phyloP scores from a whole-genome alignment of 1,284 basidiomycete genomes.

The Volvariella surrecta region DNA sequence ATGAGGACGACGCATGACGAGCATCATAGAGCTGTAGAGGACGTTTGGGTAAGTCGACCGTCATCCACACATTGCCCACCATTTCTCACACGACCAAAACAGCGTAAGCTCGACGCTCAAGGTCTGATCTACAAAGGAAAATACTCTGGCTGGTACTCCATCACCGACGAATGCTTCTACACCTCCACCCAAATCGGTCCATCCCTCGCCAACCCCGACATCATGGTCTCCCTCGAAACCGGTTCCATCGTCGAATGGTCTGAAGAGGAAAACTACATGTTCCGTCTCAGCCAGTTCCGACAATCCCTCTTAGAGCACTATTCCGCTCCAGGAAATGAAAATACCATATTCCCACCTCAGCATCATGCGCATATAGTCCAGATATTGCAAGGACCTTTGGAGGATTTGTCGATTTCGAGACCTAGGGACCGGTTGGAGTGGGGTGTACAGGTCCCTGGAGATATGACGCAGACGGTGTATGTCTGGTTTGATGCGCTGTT shows the following conservation, averaged over 20 bases:
- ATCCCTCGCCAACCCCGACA: constrained; percentile 14
- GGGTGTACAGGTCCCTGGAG: constrained; percentile 84
- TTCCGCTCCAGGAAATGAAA: constrained; percentile 18
- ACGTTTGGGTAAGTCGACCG: constrained; percentile 66
- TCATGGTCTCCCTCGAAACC: constrained; percentile 62
- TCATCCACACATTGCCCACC: constrained; percentile 62
- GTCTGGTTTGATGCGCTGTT: constrained; percentile 93
- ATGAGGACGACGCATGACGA: constrained; percentile 70
- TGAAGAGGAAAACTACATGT: constrained; percentile 83
- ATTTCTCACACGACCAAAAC: constrained; percentile 44
- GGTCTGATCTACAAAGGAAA: constrained; percentile 81
- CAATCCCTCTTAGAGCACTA: constrained; percentile 59
- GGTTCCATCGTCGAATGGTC: constrained; percentile 76
- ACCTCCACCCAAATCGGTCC: constrained; percentile 58
- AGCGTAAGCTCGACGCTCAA: constrained; percentile 45
- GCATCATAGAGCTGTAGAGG: constrained; percentile 66
- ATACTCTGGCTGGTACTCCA: constrained; percentile 89
- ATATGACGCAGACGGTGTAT: constrained; percentile 81
- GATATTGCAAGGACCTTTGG: constrained; percentile 29
- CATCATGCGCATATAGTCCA: constrained; percentile 39
- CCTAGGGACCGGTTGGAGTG: constrained; percentile 70
- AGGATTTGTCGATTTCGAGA: constrained; percentile 76
- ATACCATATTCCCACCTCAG: constrained; percentile 39
- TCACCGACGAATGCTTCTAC: constrained; percentile 93
- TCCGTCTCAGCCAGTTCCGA: constrained; percentile 67